Percentiles rank a stretch among this genome's conserved stretches.
These are phyloP conservation scores for Lactarius indigo DNA, from an alignment of 768 basidiomycete genomes.

Conservation along the genomic window DNA sequence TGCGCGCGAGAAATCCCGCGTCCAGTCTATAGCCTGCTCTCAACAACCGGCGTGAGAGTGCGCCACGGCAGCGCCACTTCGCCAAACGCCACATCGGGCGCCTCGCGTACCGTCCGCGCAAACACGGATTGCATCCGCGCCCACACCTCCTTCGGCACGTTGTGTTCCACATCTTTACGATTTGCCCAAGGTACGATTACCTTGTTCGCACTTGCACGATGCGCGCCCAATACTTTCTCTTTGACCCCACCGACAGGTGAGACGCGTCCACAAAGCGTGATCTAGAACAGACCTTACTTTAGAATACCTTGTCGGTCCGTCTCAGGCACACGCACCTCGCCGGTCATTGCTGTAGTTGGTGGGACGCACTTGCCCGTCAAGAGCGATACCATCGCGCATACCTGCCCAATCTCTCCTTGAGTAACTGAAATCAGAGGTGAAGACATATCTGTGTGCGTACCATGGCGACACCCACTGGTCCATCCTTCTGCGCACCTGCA, in stretches of 20 bases:
- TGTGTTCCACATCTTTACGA: conserved; percentile 83
- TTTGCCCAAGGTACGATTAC: conserved; percentile 85
- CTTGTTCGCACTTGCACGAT: conserved; percentile 78
- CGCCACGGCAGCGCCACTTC: conserved; percentile 64
- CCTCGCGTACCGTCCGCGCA: conserved; percentile 75
- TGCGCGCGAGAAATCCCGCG: too few species aligned
- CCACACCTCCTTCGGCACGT: conserved; percentile 69
- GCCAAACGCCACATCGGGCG: conserved; percentile 80
- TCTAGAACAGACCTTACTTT: conserved; percentile 36
- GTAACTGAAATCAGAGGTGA: background rate
- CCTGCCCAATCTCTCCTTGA: conserved; percentile 36
- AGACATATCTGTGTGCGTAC: conserved; percentile 37
- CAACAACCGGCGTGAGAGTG: conserved; percentile 42
- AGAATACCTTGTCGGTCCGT: background rate
- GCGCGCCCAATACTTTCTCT: conserved; percentile 88
- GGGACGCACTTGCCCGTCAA: conserved; percentile 74
- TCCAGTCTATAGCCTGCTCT: conserved; percentile 45
- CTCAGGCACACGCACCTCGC: conserved; percentile 50
- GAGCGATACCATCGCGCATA: conserved; percentile 83
- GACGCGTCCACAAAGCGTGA: conserved; percentile 79
- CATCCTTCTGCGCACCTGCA: conserved; percentile 88
- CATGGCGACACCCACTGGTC: conserved; percentile 89
- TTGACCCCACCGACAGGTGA: conserved; percentile 89
- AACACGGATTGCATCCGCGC: conserved; percentile 79
- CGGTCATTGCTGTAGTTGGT: conserved; percentile 80